phyloP scores from a whole-genome alignment of 1,139 yeast species.

The Eremothecium sinecaudum region DNA sequence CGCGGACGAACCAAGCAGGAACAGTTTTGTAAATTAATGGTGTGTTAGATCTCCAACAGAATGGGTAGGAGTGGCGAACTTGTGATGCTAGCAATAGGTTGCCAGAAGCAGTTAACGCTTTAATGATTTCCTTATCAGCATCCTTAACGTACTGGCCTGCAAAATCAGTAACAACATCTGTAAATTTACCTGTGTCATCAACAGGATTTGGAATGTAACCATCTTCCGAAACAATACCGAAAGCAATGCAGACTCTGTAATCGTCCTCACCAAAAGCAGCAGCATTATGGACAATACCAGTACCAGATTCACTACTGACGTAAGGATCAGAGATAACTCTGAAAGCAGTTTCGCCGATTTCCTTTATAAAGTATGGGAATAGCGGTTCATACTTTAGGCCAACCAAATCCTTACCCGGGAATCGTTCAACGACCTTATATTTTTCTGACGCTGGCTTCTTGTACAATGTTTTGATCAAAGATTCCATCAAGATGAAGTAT shows the following conservation, averaged over 20 bases:
- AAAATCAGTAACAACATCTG: conserved; percentile 61
- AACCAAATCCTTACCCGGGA: conserved; percentile 68
- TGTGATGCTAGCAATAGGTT: conserved; percentile 69
- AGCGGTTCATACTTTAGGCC: conserved; percentile 77
- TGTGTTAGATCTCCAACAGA: conserved; percentile 99
- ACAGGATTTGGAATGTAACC: conserved; percentile 84
- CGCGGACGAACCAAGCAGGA: conserved; percentile 97
- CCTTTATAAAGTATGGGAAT: conserved; percentile 69
- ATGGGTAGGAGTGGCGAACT: conserved; percentile 92
- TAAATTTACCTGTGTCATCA: conserved; percentile 83
- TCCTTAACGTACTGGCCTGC: conserved; percentile 87
- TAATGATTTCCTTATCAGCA: conserved; percentile 87
- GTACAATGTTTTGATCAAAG: conserved; percentile 70
- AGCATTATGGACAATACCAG: conserved; percentile 97
- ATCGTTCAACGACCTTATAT: conserved; percentile 68
- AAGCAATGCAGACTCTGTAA: conserved; percentile 68
- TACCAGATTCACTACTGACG: conserved; percentile 92
- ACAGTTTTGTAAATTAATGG: conserved; percentile 93
- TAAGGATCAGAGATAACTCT: conserved; percentile 72
- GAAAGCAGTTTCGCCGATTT: conserved; percentile 69
- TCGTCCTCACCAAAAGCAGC: conserved; percentile 99
- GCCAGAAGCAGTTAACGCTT: conserved; percentile 68
- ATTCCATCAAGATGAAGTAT: conserved; percentile 74
- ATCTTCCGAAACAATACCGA: conserved; percentile 65
- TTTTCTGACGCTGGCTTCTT: conserved; percentile 91